A percentile compares a stretch with the other conserved stretches of the same genome.
These are phyloP conservation scores for Talaromyces sp. DNA, from an alignment of 2,329 filamentous ascomycete genomes.

Conservation along the genomic window DNA sequence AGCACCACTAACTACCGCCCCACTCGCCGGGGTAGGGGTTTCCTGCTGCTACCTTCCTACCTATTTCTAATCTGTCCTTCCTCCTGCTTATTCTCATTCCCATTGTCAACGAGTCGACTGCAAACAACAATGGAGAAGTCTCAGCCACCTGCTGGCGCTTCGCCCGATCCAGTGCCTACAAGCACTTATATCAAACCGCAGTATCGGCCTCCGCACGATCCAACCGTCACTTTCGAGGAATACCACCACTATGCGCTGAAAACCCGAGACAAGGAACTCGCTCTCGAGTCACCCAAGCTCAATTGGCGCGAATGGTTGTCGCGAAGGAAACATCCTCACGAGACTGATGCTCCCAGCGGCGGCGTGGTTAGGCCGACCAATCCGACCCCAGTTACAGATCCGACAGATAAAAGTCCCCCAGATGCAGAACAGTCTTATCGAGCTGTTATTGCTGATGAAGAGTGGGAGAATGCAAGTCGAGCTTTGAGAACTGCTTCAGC, in stretches of 20 bases:
- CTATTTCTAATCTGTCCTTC: background rate
- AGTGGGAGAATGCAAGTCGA: conserved; percentile 47
- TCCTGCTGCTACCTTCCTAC: no score
- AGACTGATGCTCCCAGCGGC: background rate
- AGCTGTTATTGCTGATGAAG: conserved; percentile 31
- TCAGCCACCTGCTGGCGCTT: background rate
- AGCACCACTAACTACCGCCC: no score
- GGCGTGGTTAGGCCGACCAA: background rate
- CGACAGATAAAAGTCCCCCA: background rate
- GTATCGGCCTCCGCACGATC: conserved; percentile 23
- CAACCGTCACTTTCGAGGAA: conserved; percentile 31
- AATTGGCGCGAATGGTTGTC: conserved; percentile 7
- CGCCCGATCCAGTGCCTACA: background rate
- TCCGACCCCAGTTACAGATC: background rate
- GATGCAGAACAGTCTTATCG: background rate
- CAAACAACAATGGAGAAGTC: background rate
- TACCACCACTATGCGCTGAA: conserved; percentile 32
- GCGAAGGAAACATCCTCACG: background rate
- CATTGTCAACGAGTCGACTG: background rate
- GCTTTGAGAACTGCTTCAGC: conserved; percentile 44
- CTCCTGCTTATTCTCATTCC: background rate
- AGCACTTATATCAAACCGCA: conserved; percentile 15
- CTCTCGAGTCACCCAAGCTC: conserved; percentile 3
- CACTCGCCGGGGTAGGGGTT: no score
- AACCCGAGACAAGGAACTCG: conserved; percentile 30